Base-by-base conservation (phyloP, 2,329 filamentous ascomycete species). In the Bertia moriformis region DNA sequence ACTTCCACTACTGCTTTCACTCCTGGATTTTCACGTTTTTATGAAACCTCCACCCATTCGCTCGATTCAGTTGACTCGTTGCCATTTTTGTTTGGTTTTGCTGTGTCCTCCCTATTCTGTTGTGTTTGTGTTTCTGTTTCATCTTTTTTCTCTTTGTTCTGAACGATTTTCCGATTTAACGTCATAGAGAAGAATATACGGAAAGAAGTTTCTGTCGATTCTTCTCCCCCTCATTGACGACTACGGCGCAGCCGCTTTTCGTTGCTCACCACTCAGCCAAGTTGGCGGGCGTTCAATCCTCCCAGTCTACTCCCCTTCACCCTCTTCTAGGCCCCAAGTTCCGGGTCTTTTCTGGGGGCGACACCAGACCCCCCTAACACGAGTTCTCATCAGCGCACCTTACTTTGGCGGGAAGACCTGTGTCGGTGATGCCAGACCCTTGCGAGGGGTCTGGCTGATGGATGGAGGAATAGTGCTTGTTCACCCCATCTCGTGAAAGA, bases 311-410 rank as follows among this genome's bases (percentile, higher is more conserved):
- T 59, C 70, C 72, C 64, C 63, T 73, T 55, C 72, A 73, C 61
- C 74, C 73, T 66, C 68, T 78, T 60, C 67, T 77, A 57, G 74
- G 75, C 65, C 74, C 74, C 55, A 71, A 69, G 56, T 63, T 69
- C 59, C 67, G 73, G 71, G 73, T 77, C 68, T 71, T 73, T 60
- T 63, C 60, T 58, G 74, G 74, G 67, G 71, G 72, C 63, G 73
- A 76, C 60, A 77, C 72, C 60, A 71, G 74, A 64, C 75, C 75
- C 57, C 74, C 75, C 65, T 79, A 79, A 79, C 62, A 75, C 54
- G 64, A 47, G 59, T 60, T 58, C 7, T 15, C 10, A 10, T 10
- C 10, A 7, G 7, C 10, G 10, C 32, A 10, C 32, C 15, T 7
- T 14, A 10, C 15, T 35, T 12, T 17, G 32, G 32, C 32, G 17